phyloP scores from a whole-genome alignment of 768 basidiomycete genomes.

The Mycena albidolilacea region DNA sequence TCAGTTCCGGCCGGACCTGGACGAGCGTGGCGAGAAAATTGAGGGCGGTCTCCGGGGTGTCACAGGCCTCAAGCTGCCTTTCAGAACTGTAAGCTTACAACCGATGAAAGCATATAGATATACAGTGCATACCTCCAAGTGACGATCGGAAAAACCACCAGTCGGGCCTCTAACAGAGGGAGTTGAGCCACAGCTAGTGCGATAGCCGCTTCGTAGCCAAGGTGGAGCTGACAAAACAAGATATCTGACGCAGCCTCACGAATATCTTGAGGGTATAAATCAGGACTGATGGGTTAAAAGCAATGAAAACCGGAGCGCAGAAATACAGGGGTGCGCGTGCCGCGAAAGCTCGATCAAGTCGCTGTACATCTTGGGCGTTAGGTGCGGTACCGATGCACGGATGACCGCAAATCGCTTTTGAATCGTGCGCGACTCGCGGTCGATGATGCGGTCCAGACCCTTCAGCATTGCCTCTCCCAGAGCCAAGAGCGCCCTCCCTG shows the following conservation, averaged over 20 bases:
- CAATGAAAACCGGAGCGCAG: background rate
- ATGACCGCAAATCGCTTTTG: slow-evolving; percentile 14
- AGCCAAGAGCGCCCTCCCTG: slow-evolving; percentile 20
- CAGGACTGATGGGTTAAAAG: background rate
- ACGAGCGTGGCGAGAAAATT: background rate
- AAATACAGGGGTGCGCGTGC: background rate
- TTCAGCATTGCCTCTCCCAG: slow-evolving; percentile 19
- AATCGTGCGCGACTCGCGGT: slow-evolving; percentile 25
- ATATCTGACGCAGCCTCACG: background rate
- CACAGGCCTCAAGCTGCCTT: background rate
- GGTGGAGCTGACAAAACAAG: slow-evolving; percentile 3
- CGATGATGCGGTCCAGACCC: slow-evolving; percentile 20
- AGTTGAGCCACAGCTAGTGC: slow-evolving; percentile 7
- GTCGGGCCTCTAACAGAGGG: slow-evolving; percentile 5
- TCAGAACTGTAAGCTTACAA: too few relatives aligned
- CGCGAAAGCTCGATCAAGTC: slow-evolving; percentile 30
- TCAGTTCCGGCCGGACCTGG: slow-evolving; percentile 7
- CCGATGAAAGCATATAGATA: too few relatives aligned
- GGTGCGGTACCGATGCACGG: background rate
- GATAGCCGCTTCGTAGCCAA: slow-evolving; percentile 1
- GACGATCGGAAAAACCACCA: slow-evolving; percentile 6
- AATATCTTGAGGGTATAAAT: slow-evolving; percentile 16
- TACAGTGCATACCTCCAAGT: background rate
- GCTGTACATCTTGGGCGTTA: slow-evolving; percentile 14
- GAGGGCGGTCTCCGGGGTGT: background rate